These are phyloP conservation scores for Monilinia aucupariae DNA, from an alignment of 2,329 filamentous ascomycete species.

Conservation along the genomic window DNA sequence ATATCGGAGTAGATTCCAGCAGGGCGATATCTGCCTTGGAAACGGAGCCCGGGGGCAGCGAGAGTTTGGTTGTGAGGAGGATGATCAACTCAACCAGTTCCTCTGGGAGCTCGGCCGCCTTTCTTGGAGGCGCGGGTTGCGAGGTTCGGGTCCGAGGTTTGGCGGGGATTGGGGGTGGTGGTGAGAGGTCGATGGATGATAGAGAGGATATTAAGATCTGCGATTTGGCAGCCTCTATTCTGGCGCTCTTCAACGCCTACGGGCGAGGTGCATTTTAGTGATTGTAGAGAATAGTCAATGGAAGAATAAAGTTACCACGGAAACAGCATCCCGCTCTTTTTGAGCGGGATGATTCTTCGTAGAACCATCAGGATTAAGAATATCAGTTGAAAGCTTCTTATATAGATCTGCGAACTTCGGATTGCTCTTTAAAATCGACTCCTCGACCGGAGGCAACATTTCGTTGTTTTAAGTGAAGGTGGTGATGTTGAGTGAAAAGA, in stretches of 20 bases:
- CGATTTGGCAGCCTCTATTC: slow-evolving; percentile 45
- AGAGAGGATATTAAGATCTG: slow-evolving; percentile 50
- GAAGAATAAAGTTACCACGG: slow-evolving; percentile 43
- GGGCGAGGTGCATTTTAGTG: slow-evolving; percentile 32
- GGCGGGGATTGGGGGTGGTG: slow-evolving; percentile 29
- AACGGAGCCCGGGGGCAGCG: slow-evolving; percentile 33
- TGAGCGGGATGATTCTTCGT: slow-evolving; percentile 47
- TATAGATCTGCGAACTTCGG: slow-evolving; percentile 57
- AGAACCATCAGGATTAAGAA: slow-evolving; percentile 54
- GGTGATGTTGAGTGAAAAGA: background rate
- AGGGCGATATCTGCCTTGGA: slow-evolving; percentile 38
- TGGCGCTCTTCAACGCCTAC: slow-evolving; percentile 47
- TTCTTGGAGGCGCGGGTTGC: slow-evolving; percentile 4
- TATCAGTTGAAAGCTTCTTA: slow-evolving; percentile 46
- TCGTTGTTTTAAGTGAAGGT: background rate
- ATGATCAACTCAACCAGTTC: slow-evolving; percentile 50
- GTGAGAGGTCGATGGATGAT: slow-evolving; percentile 38
- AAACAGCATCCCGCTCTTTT: slow-evolving; percentile 46
- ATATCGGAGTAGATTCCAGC: slow-evolving; percentile 47
- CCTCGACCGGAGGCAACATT: slow-evolving; percentile 57
- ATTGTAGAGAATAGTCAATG: background rate
- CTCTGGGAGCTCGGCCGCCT: slow-evolving; percentile 35
- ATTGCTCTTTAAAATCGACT: slow-evolving; percentile 49
- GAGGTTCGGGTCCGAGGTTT: slow-evolving; percentile 23
- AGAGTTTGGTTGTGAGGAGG: slow-evolving; percentile 45